Evolutionary conservation across 495 filamentous ascomycete species (phyloP).

Genomic region (Hyaloscypha variabilis): DNA sequence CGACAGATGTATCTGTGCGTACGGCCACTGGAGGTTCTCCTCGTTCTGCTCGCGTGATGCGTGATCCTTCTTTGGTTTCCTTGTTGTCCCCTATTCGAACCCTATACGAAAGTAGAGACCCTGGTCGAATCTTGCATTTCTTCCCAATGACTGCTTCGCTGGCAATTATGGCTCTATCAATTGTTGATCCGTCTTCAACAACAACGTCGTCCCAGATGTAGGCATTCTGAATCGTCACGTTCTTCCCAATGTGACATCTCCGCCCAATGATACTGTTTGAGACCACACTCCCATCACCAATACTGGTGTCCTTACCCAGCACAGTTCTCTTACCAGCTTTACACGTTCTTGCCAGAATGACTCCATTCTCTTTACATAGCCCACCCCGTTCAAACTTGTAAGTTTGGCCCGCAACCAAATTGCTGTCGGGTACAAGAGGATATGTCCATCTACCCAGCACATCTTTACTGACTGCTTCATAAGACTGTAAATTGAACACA

Average conservation of each 20-base stretch:
- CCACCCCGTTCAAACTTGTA: conserved; percentile 69
- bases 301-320: conserved; percentile 73
- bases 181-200: conserved; percentile 71
- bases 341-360: conserved; percentile 72
- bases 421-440: conserved; percentile 90
- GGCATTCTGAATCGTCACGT: conserved; percentile 76
- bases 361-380: conserved; percentile 71
- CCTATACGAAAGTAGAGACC: conserved; percentile 78
- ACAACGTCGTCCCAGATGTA: conserved; percentile 89
- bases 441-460: conserved; percentile 89
- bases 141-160: conserved; percentile 70
- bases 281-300: conserved; percentile 72
- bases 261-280: conserved; percentile 77
- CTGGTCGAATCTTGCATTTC: conserved; percentile 65
- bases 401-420: conserved; percentile 73
- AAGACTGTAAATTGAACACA: conserved; percentile 82
- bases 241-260: conserved; percentile 81
- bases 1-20: conserved; percentile 54
- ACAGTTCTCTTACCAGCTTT: conserved; percentile 60
- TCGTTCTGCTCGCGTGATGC: conserved; percentile 57
- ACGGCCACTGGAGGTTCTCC: conserved; percentile 33
- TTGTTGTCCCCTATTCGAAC: conserved; percentile 67
- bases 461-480: conserved; percentile 89
- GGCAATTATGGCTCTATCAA: conserved; percentile 77
- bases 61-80: conserved; percentile 49